Percentiles rank a stretch among this genome's conserved stretches.
Evolutionary conservation across 2,329 filamentous ascomycete species (phyloP).

Genomic region (Aspergillus hiratsukae): DNA sequence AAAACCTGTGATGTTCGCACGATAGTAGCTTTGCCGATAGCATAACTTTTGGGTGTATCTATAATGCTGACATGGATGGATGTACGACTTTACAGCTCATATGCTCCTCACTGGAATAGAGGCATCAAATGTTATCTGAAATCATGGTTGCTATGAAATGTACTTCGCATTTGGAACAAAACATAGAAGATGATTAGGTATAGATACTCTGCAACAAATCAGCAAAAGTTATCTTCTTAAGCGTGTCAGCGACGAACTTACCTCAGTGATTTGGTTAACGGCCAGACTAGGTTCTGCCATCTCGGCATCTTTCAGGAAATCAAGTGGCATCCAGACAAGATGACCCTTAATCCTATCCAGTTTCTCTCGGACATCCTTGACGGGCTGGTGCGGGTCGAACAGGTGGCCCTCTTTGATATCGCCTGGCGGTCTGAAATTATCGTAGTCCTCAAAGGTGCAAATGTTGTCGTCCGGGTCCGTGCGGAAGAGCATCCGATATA

Average conservation of each 20-base stretch:
- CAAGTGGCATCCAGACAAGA: constrained; percentile 90
- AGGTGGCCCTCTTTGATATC: constrained; percentile 79
- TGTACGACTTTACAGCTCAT: not conserved
- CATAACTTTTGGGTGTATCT: not conserved
- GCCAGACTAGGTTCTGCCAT: constrained; percentile 89
- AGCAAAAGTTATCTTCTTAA: not conserved
- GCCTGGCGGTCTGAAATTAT: constrained; percentile 62
- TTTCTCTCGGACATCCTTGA: constrained; percentile 67
- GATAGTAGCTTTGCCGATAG: not conserved
- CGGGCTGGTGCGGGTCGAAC: constrained; percentile 72
- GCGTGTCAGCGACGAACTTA: constrained; percentile 47
- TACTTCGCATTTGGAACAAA: not conserved
- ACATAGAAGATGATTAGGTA: constrained; percentile 16
- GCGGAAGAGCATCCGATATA: constrained; percentile 79
- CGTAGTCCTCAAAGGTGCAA: constrained; percentile 85
- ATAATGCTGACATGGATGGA: not conserved
- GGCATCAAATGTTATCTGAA: not conserved
- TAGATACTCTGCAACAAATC: constrained; percentile 27
- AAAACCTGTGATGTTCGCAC: not conserved
- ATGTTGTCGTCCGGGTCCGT: constrained; percentile 85
- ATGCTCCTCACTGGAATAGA: not conserved
- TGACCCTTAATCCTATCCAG: constrained; percentile 80
- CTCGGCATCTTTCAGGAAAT: constrained; percentile 75
- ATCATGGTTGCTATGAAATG: not conserved
- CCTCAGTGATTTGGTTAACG: constrained; percentile 82